phyloP scores from a whole-genome alignment of 2,329 filamentous ascomycete genomes.

The Trichoderma aggressivum region DNA sequence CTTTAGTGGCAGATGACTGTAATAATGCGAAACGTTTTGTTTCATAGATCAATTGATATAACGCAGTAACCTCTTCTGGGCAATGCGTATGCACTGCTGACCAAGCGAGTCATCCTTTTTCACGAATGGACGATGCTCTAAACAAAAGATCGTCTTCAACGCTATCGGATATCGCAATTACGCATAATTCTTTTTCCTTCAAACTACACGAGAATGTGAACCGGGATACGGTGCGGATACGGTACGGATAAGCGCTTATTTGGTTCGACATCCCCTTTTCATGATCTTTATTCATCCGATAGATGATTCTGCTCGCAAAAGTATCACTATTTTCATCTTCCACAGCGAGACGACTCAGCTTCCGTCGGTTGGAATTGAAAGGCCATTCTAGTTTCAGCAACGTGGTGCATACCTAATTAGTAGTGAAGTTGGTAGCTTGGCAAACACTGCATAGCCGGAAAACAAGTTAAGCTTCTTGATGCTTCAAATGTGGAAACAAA shows the following conservation, averaged over 20 bases:
- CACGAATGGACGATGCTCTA: background rate
- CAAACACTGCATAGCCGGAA: background rate
- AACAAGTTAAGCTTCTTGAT: background rate
- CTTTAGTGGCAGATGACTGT: background rate
- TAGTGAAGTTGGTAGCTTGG: background rate
- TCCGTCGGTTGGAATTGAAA: background rate
- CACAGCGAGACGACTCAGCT: background rate
- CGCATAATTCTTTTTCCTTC: background rate
- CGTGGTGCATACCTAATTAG: background rate
- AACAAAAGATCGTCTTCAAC: background rate
- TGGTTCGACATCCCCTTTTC: background rate
- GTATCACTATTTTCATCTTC: background rate
- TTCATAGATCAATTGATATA: background rate
- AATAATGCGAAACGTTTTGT: background rate
- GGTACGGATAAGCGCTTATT: background rate
- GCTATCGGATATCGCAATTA: background rate
- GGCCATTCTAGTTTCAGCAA: background rate
- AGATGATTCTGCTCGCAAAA: background rate
- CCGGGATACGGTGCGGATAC: slow-evolving; percentile 1
- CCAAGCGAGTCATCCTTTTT: background rate
- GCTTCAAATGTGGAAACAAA: background rate
- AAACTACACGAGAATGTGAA: background rate
- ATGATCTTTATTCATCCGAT: background rate
- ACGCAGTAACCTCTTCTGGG: background rate
- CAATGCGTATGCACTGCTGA: background rate